These are phyloP conservation scores for Pleodorina starrii DNA, from an alignment of 139 green algal species.

Conservation along the genomic window DNA sequence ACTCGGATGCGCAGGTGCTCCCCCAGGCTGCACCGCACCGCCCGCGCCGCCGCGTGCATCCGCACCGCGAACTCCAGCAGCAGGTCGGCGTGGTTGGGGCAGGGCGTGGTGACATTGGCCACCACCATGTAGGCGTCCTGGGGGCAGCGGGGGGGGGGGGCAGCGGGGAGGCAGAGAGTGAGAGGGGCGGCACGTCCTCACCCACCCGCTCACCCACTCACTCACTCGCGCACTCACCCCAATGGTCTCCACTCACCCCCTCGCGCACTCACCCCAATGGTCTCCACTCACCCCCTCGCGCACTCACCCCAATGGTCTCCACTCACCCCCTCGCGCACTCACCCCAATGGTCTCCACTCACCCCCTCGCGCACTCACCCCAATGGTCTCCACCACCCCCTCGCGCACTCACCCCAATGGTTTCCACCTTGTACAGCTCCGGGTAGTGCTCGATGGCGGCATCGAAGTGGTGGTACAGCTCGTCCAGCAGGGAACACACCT, in stretches of 20 bases:
- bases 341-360: no score
- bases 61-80: conserved; percentile 28
- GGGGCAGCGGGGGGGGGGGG: not conserved
- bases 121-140: conserved; percentile 30
- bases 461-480: conserved; percentile 38
- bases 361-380: no score
- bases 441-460: not conserved
- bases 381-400: not conserved
- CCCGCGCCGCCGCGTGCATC: conserved; percentile 10
- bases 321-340: no score
- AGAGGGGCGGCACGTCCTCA: no score
- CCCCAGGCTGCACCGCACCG: conserved; percentile 19
- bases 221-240: no score
- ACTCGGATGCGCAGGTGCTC: conserved; percentile 38
- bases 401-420: conserved; percentile 23
- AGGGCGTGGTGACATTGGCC: not conserved
- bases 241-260: no score
- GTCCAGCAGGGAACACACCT: conserved; percentile 29
- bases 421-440: conserved; percentile 50
- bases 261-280: no score
- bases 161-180: not conserved
- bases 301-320: no score
- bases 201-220: no score
- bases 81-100: conserved; percentile 8
- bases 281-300: no score